Percentiles rank a stretch among this genome's conserved stretches.
These are phyloP conservation scores for Solanum paucissectum DNA, from an alignment of 257 asterid species.

Conservation along the genomic window DNA sequence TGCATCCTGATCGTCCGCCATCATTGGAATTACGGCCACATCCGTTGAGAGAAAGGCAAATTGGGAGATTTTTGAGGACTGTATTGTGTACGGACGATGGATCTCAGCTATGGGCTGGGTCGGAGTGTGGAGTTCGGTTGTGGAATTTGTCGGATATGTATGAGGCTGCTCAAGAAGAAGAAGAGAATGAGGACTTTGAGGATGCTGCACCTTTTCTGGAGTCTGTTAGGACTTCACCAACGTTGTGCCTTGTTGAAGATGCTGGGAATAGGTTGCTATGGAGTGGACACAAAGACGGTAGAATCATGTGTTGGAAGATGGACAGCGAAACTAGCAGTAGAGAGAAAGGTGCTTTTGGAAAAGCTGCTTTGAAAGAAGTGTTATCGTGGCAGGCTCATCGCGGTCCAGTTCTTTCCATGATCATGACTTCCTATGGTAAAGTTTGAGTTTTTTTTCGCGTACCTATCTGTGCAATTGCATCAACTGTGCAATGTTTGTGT, in stretches of 20 bases:
- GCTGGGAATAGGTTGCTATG: slow-evolving; percentile 67
- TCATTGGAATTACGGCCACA: slow-evolving; percentile 85
- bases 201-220: slow-evolving; percentile 58
- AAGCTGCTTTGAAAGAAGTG: slow-evolving; percentile 37
- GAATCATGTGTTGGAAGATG: slow-evolving; percentile 79
- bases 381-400: slow-evolving; percentile 90
- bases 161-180: slow-evolving; percentile 22
- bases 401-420: slow-evolving; percentile 79
- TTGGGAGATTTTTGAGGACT: slow-evolving; percentile 68
- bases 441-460: neutral
- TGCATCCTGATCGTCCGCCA: slow-evolving; percentile 67
- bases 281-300: slow-evolving; percentile 96
- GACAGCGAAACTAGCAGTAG: slow-evolving; percentile 21
- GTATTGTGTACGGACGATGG: slow-evolving; percentile 47
- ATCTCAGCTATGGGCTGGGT: slow-evolving; percentile 84
- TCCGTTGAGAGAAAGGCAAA: slow-evolving; percentile 65
- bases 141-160: slow-evolving; percentile 70
- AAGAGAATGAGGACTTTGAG: slow-evolving; percentile 28
- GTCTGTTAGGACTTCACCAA: slow-evolving; percentile 40
- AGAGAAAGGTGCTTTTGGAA: slow-evolving; percentile 6
- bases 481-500: neutral
- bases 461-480: neutral
- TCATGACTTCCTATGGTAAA: slow-evolving; percentile 70
- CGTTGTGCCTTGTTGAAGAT: slow-evolving; percentile 69
- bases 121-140: slow-evolving; percentile 69